Base-by-base conservation (phyloP, 78 protist genomes). In the Chrysochromulina tobinii region DNA sequence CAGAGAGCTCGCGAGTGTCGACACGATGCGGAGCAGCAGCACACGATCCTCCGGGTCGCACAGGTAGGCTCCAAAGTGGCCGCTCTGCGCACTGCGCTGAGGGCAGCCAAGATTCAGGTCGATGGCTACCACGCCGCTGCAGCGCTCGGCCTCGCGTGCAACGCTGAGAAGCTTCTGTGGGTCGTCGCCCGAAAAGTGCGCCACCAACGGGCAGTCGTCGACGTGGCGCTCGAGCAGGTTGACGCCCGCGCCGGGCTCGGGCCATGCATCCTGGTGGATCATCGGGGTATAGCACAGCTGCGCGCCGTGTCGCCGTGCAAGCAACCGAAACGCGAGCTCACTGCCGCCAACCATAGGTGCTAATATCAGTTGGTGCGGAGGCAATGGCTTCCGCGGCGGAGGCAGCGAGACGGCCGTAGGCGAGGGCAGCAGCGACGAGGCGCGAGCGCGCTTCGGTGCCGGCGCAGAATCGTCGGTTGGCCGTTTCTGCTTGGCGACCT, bases 21-120 rank as follows among this genome's bases (percentile, higher is more conserved):
- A 59, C 23, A 59, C 64, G 64, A 59, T 59, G 64, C 64, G 64
- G 64, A 59, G 64, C 64, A 59, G 23, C 23, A 59, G 64, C 64
- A 12, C 23, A 14, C 64, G 64, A 12, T 59, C 64, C 64, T 7
- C 64, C 64, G 64, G 23, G 64, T 72, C 81, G 81, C 5, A 18
- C 18, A 72, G 55, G 81, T 38, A 72, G 18, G 81, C 59, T 92
- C 93, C 1, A 95, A 23, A 96, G 14, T 55, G 68, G 48, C 95
- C 96, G 7, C 87, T 51, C 50, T 57, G 27, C 9, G 97, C 97
- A 25, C 94, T 92, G 66, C 59, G 18, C 75, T 96, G 98, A 15
- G 98, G 98, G 83, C 98, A 96, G 51, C 98, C 98, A 25, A 94
- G 94, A 59, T 96, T 96, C 59, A 96, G 3, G 84, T 95, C 97